Percentiles rank a stretch among this genome's conserved stretches.
phyloP scores from a whole-genome alignment of 2,329 filamentous ascomycete species.

The Colletotrichum eremochloae region DNA sequence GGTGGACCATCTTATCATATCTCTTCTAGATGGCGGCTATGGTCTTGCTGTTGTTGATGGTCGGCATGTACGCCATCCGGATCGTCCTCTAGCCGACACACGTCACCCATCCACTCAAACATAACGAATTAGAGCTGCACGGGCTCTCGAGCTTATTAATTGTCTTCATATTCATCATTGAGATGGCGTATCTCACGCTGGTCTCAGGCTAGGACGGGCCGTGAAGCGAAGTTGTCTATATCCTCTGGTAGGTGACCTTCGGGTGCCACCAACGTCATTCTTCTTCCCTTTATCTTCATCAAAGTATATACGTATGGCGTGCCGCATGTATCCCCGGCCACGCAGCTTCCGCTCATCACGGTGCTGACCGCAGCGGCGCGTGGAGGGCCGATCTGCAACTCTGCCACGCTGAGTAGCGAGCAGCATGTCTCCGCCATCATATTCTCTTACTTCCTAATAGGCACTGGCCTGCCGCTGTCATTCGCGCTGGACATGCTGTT shows the following conservation, averaged over 20 bases:
- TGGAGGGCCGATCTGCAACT: no score
- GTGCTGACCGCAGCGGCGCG: no score
- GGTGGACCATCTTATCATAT: conserved; percentile 51
- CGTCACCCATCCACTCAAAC: conserved; percentile 49
- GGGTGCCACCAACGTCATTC: background rate
- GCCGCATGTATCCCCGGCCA: no score
- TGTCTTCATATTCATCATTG: conserved; percentile 47
- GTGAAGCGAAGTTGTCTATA: conserved; percentile 48
- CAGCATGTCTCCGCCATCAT: no score
- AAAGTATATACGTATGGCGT: no score
- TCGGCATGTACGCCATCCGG: conserved; percentile 51
- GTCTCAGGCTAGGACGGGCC: conserved; percentile 21
- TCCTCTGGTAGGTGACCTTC: conserved; percentile 58
- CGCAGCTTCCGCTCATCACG: no score
- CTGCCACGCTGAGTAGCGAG: no score
- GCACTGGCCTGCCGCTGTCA: no score
- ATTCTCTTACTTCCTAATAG: no score
- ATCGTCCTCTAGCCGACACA: conserved; percentile 49
- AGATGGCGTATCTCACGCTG: conserved; percentile 43
- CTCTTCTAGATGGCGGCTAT: conserved; percentile 56
- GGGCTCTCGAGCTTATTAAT: conserved; percentile 54
- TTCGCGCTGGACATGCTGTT: no score
- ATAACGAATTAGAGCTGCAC: conserved; percentile 51
- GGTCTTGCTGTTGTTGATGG: conserved; percentile 47
- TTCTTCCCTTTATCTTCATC: no score